Evolutionary conservation across 2,329 filamentous ascomycete species (phyloP).

Genomic region (Alternaria conjuncta): DNA sequence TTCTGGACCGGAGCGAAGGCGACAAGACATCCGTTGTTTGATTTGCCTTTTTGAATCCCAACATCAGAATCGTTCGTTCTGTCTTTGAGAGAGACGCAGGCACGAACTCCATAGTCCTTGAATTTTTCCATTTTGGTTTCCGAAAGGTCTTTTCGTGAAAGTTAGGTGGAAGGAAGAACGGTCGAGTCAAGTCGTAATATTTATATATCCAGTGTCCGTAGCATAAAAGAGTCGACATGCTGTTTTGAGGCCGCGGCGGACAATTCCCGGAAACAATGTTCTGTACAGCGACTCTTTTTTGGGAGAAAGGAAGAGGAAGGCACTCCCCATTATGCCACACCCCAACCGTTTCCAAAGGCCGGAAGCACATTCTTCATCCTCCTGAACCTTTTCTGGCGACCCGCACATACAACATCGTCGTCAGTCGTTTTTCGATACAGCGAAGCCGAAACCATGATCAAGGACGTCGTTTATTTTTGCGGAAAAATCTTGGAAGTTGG

Average conservation of each 20-base stretch:
- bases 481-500: background rate
- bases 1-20: background rate
- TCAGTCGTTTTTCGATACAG: background rate
- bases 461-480: background rate
- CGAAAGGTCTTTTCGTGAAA: background rate
- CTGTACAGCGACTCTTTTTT: too few relatives aligned
- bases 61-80: background rate
- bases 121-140: background rate
- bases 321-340: background rate
- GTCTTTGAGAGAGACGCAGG: background rate
- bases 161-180: background rate
- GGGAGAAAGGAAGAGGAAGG: background rate
- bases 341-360: background rate
- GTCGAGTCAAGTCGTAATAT: background rate
- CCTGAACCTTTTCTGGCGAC: background rate
- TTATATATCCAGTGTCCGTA: background rate
- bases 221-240: accelerated
- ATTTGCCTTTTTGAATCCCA: background rate
- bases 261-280: background rate
- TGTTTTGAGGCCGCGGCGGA: background rate
- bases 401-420: too few relatives aligned
- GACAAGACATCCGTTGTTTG: too few relatives aligned
- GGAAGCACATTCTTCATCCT: too few relatives aligned
- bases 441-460: background rate
- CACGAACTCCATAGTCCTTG: background rate